Evolutionary conservation across 1,284 basidiomycete species (phyloP).

Genomic region (Ganoderma meredithae): DNA sequence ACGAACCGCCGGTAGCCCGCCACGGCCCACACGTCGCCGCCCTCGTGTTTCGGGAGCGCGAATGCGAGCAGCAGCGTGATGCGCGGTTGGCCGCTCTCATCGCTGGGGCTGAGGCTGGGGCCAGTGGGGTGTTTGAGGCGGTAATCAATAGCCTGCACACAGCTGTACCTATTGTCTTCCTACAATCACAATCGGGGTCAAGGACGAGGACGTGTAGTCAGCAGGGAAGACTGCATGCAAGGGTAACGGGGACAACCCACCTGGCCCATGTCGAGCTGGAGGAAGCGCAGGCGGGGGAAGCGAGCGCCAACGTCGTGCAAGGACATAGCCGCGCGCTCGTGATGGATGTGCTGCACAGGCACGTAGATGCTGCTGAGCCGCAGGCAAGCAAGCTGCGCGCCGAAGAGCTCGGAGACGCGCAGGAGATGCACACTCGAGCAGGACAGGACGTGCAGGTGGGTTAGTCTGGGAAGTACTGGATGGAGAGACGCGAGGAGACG

Average conservation of each 20-base stretch:
- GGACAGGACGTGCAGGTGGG: conserved; percentile 4
- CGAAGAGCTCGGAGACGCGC: neutral
- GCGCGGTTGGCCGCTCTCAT: neutral
- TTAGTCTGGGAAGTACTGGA: neutral
- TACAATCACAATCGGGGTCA: neutral
- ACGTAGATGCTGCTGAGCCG: neutral
- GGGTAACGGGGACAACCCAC: neutral
- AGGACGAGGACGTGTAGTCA: no score
- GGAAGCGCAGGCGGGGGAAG: conserved; percentile 15
- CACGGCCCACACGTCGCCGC: neutral
- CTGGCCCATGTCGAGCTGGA: conserved; percentile 18
- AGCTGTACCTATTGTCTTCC: neutral
- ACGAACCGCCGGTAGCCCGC: conserved; percentile 11
- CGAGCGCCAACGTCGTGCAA: conserved; percentile 2
- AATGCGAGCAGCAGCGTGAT: conserved; percentile 10
- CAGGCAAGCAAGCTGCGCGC: conserved; percentile 13
- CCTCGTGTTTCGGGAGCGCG: neutral
- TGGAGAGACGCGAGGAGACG: neutral
- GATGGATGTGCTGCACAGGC: neutral
- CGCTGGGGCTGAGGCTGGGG: neutral
- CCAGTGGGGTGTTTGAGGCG: neutral
- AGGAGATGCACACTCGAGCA: neutral
- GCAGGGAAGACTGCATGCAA: no score
- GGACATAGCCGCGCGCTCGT: neutral
- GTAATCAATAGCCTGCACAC: conserved; percentile 1